Evolutionary conservation across 75 land plant species (phyloP), one percentile per base, ranked within the genome.

Genomic region (Cupressus sempervirens): DNA sequence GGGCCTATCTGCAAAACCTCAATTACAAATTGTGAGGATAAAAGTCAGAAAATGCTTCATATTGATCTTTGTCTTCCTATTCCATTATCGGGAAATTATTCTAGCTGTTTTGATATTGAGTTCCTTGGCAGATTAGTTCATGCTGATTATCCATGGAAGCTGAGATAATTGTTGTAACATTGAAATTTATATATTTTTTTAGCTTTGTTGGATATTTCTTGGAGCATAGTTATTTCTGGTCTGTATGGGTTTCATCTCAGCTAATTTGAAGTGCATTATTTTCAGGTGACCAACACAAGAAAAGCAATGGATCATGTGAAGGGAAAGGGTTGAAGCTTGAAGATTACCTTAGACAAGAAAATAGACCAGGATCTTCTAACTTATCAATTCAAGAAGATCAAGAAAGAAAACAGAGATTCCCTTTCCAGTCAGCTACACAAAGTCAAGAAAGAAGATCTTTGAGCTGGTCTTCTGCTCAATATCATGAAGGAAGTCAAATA

Each of bases 381-480:
- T 41, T 23, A 41, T 79, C 50, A 79, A 79, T 29, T 48, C 12
- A 79, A 23, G 80, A 77, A 1, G 81, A 79, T 79, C 48, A 79
- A 45, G 81, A 79, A 79, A 45, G 13, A 9, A 79, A 45, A 23
- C 32, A 79, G 29, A 45, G 81, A 43, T 43, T 79, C 43, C 26
- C 81, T 9, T 10, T 20, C 29, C 12, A 3, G 13, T 45, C 81
- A 79, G 45, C 45, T 79, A 40, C 48, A 79, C 10, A 45, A 79
- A 79, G 0, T 79, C 30, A 26, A 79, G 81, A 79, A 79, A 79
- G 48, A n/a, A 79, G 48, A n/a, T 79, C 81, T 79, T 45, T 45
- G n/a, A 45, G 81, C 50, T 79, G 50, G 50, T n/a, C 30, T 79
- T n/a, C 81, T 79, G 81, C 45, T 43, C 81, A 79, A 79, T 20